Evolutionary conservation across 2,329 filamentous ascomycete species (phyloP).

Genomic region (Pleoardoris graminearum): DNA sequence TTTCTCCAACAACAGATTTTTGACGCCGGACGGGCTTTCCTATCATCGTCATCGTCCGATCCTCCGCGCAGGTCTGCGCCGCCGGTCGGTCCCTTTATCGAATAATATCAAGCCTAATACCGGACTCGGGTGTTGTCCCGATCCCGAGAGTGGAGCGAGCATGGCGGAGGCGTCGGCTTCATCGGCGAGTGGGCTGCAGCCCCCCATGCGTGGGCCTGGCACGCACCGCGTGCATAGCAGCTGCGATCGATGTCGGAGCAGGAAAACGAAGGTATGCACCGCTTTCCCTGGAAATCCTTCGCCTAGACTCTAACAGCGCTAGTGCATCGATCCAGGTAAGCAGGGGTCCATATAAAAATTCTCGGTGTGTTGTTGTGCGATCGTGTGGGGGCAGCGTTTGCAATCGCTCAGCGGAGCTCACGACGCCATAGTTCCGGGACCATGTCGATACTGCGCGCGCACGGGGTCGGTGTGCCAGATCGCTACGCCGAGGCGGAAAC

Average conservation of each 20-base stretch:
- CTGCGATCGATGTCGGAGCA: conserved; percentile 44
- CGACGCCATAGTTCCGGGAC: conserved; percentile 40
- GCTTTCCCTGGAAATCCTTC: background rate
- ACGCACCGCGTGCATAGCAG: conserved; percentile 42
- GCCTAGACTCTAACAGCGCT: conserved; percentile 31
- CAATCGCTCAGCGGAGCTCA: conserved; percentile 10
- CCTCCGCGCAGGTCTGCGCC: conserved; percentile 16
- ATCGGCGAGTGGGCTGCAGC: conserved; percentile 6
- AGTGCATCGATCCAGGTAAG: conserved; percentile 47
- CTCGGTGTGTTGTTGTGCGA: conserved; percentile 5
- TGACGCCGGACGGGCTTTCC: conserved; percentile 12
- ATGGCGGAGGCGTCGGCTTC: conserved; percentile 35
- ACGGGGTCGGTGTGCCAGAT: conserved; percentile 42
- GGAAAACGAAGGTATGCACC: conserved; percentile 42
- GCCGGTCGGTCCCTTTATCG: conserved; percentile 17
- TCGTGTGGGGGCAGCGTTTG: conserved; percentile 6
- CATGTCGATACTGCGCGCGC: conserved; percentile 44
- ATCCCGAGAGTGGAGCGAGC: conserved; percentile 12
- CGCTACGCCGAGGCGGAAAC: conserved; percentile 41
- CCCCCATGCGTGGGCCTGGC: conserved; percentile 29
- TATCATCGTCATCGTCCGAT: conserved; percentile 16
- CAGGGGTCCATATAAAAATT: conserved; percentile 8
- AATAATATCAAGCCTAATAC: conserved; percentile 22
- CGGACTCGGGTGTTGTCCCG: conserved; percentile 3
- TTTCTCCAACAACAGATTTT: conserved; percentile 15